These are phyloP conservation scores for Jaltomata sinuosa DNA, from an alignment of 257 asterid genomes.

Conservation along the genomic window DNA sequence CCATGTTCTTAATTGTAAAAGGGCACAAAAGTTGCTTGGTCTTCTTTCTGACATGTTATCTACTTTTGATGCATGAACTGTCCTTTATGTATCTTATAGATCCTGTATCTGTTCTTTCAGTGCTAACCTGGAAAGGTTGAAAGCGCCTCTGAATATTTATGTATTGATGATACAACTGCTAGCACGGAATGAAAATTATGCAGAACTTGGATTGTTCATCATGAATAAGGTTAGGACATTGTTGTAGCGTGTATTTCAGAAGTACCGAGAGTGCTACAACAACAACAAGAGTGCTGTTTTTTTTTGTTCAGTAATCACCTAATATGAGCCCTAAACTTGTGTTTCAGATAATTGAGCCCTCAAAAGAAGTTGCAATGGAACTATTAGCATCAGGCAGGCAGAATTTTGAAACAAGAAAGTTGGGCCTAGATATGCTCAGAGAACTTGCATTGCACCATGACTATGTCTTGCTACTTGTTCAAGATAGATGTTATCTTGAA, in stretches of 20 bases:
- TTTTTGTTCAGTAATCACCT: background rate
- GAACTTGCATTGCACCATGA: conserved; percentile 75
- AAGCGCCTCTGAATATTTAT: conserved; percentile 56
- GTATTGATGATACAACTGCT: conserved; percentile 75
- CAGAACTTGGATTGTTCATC: conserved; percentile 68
- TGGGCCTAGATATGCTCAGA: conserved; percentile 82
- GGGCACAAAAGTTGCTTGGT: background rate
- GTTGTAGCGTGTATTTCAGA: background rate
- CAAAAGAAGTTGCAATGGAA: conserved; percentile 87
- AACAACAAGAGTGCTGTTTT: background rate
- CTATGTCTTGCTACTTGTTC: conserved; percentile 70
- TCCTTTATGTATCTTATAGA: background rate
- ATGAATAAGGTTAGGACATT: conserved; percentile 54
- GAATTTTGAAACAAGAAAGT: conserved; percentile 59
- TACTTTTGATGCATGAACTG: background rate
- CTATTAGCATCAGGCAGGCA: conserved; percentile 73
- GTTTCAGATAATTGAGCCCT: conserved; percentile 85
- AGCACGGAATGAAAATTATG: conserved; percentile 66
- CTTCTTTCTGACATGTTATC: background rate
- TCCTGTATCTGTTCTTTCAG: conserved; percentile 31
- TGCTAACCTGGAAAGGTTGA: conserved; percentile 64
- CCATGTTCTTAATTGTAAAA: background rate
- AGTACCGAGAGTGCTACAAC: background rate
- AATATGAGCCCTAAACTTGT: background rate
- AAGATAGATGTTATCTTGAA: conserved; percentile 86